Evolutionary conservation across 164 flowering plant species (phyloP).

Genomic region (Sedum album): DNA sequence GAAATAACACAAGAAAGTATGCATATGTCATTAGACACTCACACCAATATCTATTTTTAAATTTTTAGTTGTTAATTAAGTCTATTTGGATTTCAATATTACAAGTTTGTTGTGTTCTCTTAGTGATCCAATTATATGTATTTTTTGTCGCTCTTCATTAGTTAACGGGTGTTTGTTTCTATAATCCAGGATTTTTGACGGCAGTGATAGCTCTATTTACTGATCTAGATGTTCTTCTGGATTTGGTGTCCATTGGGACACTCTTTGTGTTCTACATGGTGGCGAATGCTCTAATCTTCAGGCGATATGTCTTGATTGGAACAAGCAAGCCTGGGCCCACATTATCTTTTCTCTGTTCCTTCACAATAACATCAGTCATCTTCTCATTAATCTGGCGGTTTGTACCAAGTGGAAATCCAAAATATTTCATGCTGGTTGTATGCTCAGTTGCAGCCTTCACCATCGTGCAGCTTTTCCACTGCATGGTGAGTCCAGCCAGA

Average conservation of each 20-base stretch:
- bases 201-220: slow-evolving; percentile 76
- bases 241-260: slow-evolving; percentile 82
- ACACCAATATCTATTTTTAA: neutral
- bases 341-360: no score
- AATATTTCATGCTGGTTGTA: slow-evolving; percentile 37
- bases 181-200: slow-evolving; percentile 55
- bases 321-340: slow-evolving; percentile 62
- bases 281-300: no score
- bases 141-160: neutral
- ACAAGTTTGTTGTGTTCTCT: no score
- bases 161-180: neutral
- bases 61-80: no score
- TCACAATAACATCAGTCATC: slow-evolving; percentile 37
- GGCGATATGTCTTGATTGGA: slow-evolving; percentile 49
- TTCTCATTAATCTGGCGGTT: slow-evolving; percentile 72
- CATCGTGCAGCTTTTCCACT: slow-evolving; percentile 40
- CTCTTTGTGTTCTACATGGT: slow-evolving; percentile 90
- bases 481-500: slow-evolving; percentile 52
- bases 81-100: no score
- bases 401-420: no score
- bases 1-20: neutral
- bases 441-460: slow-evolving; percentile 34
- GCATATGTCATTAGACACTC: neutral
- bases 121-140: neutral
- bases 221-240: slow-evolving; percentile 59